Conservation (phyloP, 352 stramenopile genomes). For the Achlya hypogyna region DNA sequence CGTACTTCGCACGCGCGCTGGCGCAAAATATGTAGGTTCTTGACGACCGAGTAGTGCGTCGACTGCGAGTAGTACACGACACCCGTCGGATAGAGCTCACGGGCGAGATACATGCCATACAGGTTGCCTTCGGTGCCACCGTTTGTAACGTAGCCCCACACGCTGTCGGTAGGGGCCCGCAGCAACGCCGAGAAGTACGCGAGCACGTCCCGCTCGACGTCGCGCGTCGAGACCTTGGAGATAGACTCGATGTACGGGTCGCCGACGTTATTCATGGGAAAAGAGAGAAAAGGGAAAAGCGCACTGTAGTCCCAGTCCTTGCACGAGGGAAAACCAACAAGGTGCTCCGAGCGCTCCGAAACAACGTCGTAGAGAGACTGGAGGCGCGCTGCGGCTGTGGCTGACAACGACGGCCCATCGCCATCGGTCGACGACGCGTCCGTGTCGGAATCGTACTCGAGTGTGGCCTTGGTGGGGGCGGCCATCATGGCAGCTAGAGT, state of each 20-base stretch:
- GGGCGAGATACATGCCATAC: constrained; percentile 48
- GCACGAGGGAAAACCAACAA: background rate
- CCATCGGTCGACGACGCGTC: background rate
- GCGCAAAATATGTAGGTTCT: constrained; percentile 50
- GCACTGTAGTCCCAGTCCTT: constrained; percentile 8
- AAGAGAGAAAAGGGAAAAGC: constrained; percentile 18
- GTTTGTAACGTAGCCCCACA: constrained; percentile 69
- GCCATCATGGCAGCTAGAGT: background rate
- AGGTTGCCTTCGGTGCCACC: constrained; percentile 62
- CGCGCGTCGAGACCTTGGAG: constrained; percentile 47
- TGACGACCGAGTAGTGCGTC: constrained; percentile 60
- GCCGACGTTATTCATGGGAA: constrained; percentile 54
- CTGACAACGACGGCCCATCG: constrained; percentile 13
- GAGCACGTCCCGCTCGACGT: constrained; percentile 59
- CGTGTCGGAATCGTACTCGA: background rate
- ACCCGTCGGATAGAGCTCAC: constrained; percentile 50
- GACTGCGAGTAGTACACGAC: constrained; percentile 51
- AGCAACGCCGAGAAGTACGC: constrained; percentile 61
- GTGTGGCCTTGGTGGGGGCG: background rate
- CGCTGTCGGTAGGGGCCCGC: constrained; percentile 37
- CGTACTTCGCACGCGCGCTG: constrained; percentile 52
- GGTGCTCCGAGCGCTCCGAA: background rate
- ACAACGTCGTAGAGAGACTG: background rate
- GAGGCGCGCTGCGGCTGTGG: background rate
- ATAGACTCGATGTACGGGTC: constrained; percentile 56